A percentile compares a stretch with the other conserved stretches of the same genome.
These are phyloP conservation scores for Sporothrix pseudoabietina DNA, from an alignment of 2,329 filamentous ascomycete species.

Conservation along the genomic window DNA sequence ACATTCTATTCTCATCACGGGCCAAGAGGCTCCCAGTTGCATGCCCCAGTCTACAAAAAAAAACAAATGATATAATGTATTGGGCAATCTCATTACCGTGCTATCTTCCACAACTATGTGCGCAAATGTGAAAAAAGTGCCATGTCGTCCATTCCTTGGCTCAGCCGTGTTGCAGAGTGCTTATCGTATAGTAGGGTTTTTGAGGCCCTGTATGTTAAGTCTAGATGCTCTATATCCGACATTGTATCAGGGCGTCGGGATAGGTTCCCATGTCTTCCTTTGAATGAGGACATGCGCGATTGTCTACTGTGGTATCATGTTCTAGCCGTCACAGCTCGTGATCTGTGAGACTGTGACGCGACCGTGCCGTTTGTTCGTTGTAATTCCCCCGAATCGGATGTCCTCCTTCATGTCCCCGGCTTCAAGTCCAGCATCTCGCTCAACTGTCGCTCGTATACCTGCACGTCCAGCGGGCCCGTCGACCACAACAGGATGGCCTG, in stretches of 20 bases:
- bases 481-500: constrained; percentile 80
- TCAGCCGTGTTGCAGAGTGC: not conserved
- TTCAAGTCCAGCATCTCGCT: constrained; percentile 31
- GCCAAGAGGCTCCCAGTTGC: not conserved
- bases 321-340: not conserved
- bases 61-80: not conserved
- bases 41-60: not conserved
- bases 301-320: not conserved
- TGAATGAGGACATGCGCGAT: not conserved
- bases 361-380: not conserved
- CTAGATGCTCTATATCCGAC: no score
- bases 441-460: constrained; percentile 68
- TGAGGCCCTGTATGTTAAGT: no score
- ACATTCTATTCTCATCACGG: not conserved
- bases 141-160: not conserved
- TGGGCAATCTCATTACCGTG: constrained; percentile 3
- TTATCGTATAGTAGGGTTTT: no score
- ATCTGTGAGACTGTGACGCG: not conserved
- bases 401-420: not conserved
- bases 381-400: not conserved
- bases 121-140: not conserved
- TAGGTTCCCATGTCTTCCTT: not conserved
- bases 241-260: not conserved
- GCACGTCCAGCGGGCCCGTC: constrained; percentile 70
- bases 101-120: not conserved